Base-by-base conservation (phyloP, 148 eudicot genomes). In the Chenopodium formosanum region DNA sequence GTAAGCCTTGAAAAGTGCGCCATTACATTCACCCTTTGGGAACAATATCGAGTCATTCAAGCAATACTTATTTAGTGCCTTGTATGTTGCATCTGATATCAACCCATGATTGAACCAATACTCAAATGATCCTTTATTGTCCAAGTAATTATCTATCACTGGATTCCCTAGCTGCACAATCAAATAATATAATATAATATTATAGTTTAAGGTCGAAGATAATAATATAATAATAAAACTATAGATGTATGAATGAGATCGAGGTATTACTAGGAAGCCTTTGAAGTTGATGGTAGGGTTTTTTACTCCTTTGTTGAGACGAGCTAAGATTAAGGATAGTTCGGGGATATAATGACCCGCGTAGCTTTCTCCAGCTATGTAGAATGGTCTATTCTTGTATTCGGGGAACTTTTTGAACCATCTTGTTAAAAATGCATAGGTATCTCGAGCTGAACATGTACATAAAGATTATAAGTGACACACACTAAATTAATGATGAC, bases 51-150 rank as follows among this genome's bases (percentile, higher is more conserved):
- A 91, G 66, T 75, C 88, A 32, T 62, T 73, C 75, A 85, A 79
- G 75, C 93, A 90, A 2, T 81, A 75, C 32, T 80, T 73, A 48
- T 86, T 86, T 74, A 89, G 81, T 77, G 84, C 78, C 34, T 79
- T 74, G 76, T 85, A 84, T 5, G 86, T 82, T 27, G 84, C 7
- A 46, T 80, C 80, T 12, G 91, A 87, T 29, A 87, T 87, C 75
- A 89, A 64, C 17, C 91, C 91, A 73, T 89, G 91, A 81, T 85
- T 87, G 84, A 68, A 87, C 91, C 91, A 89, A 52, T 84, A 86
- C 84, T 87, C 89, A 73, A 85, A 87, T 65, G 90, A 75, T 4
- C 91, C 90, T 52, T 70, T 44, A 69, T 86, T 87, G 77, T 87
- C 84, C 12, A 78, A 72, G 74, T 84, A 78, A 71, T 84, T 86